Evolutionary conservation across 345 rosid species (phyloP).

Genomic region (Nephelium lappaceum): DNA sequence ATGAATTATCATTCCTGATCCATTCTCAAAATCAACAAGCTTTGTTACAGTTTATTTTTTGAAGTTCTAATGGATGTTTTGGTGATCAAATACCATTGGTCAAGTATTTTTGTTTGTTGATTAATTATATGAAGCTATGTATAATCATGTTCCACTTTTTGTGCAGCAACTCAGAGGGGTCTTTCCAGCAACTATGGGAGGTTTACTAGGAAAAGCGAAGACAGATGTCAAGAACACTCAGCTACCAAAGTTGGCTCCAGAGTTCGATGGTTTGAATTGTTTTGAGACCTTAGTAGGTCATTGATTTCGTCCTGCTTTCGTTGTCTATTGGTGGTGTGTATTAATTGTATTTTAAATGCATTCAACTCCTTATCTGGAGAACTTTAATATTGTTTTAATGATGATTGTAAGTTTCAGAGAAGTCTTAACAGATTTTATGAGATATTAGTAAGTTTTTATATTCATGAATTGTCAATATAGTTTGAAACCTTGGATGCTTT

Average conservation of each 20-base stretch:
- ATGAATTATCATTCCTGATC: background rate
- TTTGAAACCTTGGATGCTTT: too few species aligned
- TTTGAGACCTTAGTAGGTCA: conserved; percentile 33
- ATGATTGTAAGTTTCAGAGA: too few species aligned
- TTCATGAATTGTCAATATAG: background rate
- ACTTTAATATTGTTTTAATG: too few species aligned
- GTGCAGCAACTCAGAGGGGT: conserved; percentile 22
- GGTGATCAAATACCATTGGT: background rate
- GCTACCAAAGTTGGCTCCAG: conserved; percentile 35
- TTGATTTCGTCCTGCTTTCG: background rate
- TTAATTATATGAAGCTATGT: background rate
- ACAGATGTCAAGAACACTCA: background rate
- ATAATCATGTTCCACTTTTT: background rate
- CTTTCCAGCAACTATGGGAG: background rate
- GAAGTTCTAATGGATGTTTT: conserved; percentile 17
- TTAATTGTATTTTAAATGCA: too few species aligned
- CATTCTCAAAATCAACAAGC: background rate
- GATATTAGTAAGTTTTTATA: too few species aligned
- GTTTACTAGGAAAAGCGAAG: conserved; percentile 6
- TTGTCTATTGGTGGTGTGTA: too few species aligned
- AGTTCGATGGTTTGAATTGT: conserved; percentile 36
- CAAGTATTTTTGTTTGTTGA: too few species aligned
- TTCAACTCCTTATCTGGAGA: too few species aligned
- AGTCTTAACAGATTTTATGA: background rate
- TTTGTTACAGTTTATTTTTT: background rate